Conservation (phyloP, 139 green algal species). For the Coccomyxa sp. region DNA sequence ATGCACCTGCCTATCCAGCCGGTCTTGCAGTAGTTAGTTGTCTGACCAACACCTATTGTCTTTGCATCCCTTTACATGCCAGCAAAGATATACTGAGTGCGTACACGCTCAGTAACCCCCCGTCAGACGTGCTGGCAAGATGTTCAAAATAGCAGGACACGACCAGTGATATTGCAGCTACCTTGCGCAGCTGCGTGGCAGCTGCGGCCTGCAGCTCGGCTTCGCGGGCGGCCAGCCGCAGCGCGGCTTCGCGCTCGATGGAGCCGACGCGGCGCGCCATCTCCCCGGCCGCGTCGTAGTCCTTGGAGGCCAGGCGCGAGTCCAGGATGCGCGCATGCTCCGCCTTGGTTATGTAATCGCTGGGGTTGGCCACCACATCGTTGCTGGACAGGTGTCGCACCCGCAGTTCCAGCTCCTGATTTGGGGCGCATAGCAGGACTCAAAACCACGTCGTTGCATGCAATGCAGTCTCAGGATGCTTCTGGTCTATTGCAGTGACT, state of each 20-base stretch:
- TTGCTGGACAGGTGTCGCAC: not conserved
- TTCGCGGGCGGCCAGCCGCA: not conserved
- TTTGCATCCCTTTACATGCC: no score
- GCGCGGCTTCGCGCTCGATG: not conserved
- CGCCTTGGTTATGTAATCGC: not conserved
- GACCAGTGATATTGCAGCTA: not conserved
- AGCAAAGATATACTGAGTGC: no score
- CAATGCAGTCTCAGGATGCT: no score
- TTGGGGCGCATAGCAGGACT: no score
- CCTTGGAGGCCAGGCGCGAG: not conserved
- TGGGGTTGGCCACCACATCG: not conserved
- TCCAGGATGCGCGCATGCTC: constrained; percentile 1
- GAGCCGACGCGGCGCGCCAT: not conserved
- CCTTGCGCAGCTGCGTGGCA: not conserved
- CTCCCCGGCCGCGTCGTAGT: not conserved
- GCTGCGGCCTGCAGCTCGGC: not conserved
- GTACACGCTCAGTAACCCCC: no score
- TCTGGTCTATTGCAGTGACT: no score
- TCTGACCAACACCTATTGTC: no score
- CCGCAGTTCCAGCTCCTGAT: not conserved
- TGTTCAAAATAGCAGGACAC: no score
- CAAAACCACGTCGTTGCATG: no score
- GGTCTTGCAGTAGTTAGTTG: no score
- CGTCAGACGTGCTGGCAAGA: no score
- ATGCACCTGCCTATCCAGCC: no score